phyloP scores from a whole-genome alignment of 148 eudicot genomes.

The Diospyros lotus region DNA sequence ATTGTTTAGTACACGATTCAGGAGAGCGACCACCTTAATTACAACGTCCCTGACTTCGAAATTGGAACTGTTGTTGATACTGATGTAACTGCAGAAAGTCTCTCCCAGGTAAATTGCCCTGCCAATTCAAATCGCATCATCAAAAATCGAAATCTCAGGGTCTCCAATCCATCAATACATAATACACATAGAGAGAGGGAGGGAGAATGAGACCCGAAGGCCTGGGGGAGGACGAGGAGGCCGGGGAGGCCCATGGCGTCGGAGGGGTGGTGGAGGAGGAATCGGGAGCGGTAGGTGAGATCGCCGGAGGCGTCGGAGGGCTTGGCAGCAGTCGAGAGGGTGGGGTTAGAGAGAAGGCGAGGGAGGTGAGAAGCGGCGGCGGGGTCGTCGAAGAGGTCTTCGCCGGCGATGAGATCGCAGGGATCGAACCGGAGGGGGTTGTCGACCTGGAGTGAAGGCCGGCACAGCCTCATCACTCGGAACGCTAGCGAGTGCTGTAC shows the following conservation, averaged over 20 bases:
- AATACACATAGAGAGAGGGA: neutral
- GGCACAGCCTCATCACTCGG: conserved; percentile 89
- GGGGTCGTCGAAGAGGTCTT: conserved; percentile 64
- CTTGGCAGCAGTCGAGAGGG: conserved; percentile 9
- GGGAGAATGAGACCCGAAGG: conserved; percentile 61
- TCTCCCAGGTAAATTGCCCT: conserved; percentile 93
- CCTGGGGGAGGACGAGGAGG: conserved; percentile 89
- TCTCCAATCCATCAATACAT: neutral
- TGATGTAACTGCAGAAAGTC: conserved; percentile 95
- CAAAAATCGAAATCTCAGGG: neutral
- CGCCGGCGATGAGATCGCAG: conserved; percentile 76
- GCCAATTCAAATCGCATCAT: neutral
- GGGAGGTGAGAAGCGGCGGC: conserved; percentile 36
- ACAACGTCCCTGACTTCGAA: conserved; percentile 75
- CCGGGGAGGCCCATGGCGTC: conserved; percentile 80
- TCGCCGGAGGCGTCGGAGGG: conserved; percentile 29
- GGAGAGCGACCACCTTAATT: conserved; percentile 56
- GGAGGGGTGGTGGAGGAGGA: conserved; percentile 52
- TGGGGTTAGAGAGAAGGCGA: conserved; percentile 29
- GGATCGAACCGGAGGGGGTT: conserved; percentile 79
- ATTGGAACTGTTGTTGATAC: conserved; percentile 88
- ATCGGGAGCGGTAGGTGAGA: conserved; percentile 59
- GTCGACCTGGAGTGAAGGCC: conserved; percentile 83
- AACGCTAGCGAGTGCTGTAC: conserved; percentile 78
- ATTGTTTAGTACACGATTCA: neutral